Percentiles rank a stretch among this genome's conserved stretches.
Conservation (phyloP, 75 land plant species). For the Larix kaempferi region DNA sequence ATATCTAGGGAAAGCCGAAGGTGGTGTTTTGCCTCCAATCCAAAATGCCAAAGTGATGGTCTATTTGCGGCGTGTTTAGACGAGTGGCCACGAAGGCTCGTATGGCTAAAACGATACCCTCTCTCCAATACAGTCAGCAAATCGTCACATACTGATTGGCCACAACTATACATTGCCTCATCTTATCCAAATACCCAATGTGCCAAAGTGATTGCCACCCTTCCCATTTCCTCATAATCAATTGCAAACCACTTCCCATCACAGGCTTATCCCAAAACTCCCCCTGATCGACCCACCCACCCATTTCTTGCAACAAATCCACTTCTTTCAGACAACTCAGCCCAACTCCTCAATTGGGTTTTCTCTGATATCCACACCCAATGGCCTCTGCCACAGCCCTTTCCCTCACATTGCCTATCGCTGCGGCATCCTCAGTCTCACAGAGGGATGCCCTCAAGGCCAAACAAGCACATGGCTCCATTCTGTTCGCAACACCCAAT, state of each 20-base stretch:
- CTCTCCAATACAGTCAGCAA: not conserved
- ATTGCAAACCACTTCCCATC: too few species aligned
- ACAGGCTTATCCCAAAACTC: not conserved
- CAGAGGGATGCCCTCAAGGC: not conserved
- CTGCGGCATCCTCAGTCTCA: too few species aligned
- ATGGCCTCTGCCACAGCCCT: slow-evolving; percentile 9
- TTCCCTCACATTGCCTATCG: not conserved
- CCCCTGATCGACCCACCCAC: not conserved
- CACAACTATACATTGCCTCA: not conserved
- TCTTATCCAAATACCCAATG: not conserved
- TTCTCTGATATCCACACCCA: not conserved
- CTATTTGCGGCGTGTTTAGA: too few species aligned
- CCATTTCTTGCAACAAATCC: not conserved
- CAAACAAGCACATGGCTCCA: not conserved
- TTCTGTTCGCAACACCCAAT: not conserved
- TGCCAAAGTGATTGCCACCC: too few species aligned
- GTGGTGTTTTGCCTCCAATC: too few species aligned
- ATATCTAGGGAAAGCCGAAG: too few species aligned
- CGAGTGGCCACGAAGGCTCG: not conserved
- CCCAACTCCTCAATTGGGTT: not conserved
- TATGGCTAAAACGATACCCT: not conserved
- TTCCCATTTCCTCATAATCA: too few species aligned
- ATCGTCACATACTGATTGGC: not conserved
- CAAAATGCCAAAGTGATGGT: too few species aligned
- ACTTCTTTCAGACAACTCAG: not conserved